Evolutionary conservation across 495 filamentous ascomycete genomes (phyloP), one percentile per base, ranked within the genome.

Genomic region (Neurospora sp.): DNA sequence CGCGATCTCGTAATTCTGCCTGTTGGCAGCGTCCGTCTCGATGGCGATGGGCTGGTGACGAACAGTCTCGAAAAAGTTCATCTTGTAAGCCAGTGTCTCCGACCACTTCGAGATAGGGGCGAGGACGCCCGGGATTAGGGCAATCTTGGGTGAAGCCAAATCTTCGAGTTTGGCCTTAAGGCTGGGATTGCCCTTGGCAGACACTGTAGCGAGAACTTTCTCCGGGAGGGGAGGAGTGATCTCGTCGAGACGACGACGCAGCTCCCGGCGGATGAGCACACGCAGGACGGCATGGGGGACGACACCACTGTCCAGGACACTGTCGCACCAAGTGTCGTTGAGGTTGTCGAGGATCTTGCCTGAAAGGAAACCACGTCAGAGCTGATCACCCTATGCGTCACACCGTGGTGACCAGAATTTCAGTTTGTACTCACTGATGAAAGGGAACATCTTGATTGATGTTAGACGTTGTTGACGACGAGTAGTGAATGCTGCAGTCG

Each of bases 1-100:
- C 16, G 86, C 87, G 39, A 91, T 88, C 80, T 91, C 89, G 77
- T 91, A 91, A 77, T 91, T 90, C 82, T 91, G 88, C 70, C 85
- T 75, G 78, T 91, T 91, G 22, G 89, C 88, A 4, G 83, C 77
- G 4, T 82, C 83, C 3, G 87, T 89, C 78, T 90, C 88, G 76
- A 90, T 83, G 40, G 90, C 89, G 48, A 91, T 90, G 8, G 88
- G 87, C n/a, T 85, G 79, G 10, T 79, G 80, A 9, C 85, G 82
- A 44, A 88, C 79, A 17, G 81, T 77, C 65, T 86, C 77, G 31
- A 91, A 79, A 72, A 87, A 91, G 68, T 79, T 76, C 86, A 88
- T 87, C 77, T 91, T 91, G 68, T 80, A 79, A 72, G 78, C 79
- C 72, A 86, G 86, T 22, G 81, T 79, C 45, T 82, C 81, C 12